phyloP scores from a whole-genome alignment of 192 early-diverging fungal species.

The Umbelopsis ramanniana region DNA sequence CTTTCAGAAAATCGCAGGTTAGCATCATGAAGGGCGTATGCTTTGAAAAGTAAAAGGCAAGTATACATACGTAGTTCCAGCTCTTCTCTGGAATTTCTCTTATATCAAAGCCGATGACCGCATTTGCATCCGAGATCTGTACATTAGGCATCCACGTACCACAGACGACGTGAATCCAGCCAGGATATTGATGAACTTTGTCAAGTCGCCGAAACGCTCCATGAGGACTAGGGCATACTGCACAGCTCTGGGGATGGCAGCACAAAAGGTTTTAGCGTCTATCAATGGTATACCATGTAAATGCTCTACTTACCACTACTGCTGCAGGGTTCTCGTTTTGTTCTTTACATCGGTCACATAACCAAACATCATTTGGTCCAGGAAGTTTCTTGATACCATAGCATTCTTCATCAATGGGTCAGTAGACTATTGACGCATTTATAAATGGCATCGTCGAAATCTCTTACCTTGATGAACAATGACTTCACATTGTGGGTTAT shows the following conservation, averaged over 20 bases:
- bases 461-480: constrained; percentile 27
- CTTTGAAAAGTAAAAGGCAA: background rate
- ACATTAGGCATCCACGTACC: constrained; percentile 57
- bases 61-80: constrained; percentile 49
- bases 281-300: background rate
- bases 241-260: constrained; percentile 17
- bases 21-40: constrained; percentile 14
- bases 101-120: constrained; percentile 45
- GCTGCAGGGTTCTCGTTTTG: constrained; percentile 2
- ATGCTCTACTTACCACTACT: constrained; percentile 12
- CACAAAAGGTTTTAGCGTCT: background rate
- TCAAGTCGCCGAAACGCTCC: constrained; percentile 32
- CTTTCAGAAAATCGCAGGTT: constrained; percentile 24
- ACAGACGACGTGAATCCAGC: constrained; percentile 56
- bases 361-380: constrained; percentile 23
- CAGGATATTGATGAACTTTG: constrained; percentile 1
- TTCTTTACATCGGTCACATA: constrained; percentile 30
- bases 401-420: background rate
- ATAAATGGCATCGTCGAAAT: background rate
- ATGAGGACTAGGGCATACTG: constrained; percentile 29
- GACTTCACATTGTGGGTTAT: constrained; percentile 33
- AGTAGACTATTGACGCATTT: background rate
- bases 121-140: constrained; percentile 39
- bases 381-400: constrained; percentile 22
- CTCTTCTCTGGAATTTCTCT: constrained; percentile 49